Base-by-base conservation (phyloP, 2,329 filamentous ascomycete genomes). In the Hirsutella thompsonii region DNA sequence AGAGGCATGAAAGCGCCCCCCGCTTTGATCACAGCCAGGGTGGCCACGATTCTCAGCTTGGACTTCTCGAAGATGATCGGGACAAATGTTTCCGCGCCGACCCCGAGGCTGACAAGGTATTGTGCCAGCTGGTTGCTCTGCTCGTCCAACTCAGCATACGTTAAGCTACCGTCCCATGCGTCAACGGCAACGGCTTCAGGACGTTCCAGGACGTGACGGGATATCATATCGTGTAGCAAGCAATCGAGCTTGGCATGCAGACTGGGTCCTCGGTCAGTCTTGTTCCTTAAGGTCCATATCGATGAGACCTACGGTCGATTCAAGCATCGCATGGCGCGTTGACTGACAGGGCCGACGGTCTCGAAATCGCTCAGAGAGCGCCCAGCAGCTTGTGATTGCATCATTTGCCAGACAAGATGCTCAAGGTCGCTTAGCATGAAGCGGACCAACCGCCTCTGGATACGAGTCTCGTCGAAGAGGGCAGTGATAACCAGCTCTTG, bases 1-100 rank as follows among this genome's bases (percentile, higher is more conserved):
- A 56, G 16, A 0, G 52, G 51, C 18, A 56, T 40, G n/a, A 51
- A 44, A 0, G 45, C 43, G 14, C 50, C 53, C 1, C 53, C 53
- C 2, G 51, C 47, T 8, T 53, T 52, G 2, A 49, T 23, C 3
- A 56, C 46, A 5, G 50, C 51, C 3, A 56, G 42, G 40, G 56
- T 50, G 1, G 52, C 40, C 13, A 55, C 44, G 4, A 49, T 34
- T 2, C 48, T 40, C 51, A 51, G 51, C 1, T 46, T 28, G 2
- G 51, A 52, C 10, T 52, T 55, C 8, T 55, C 50, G 14, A 42
- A 39, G 16, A 38, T 28, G 9, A 39, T 30, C 9, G 41, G 41
- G 3, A 42, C 36, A 20, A 39, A 35, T 4, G 34, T 29, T 26
- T 38, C 41, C 29, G 41, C 28, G 5, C 41, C 34, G 11, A 42